phyloP scores from a whole-genome alignment of 257 asterid species.

The Misopates orontium region DNA sequence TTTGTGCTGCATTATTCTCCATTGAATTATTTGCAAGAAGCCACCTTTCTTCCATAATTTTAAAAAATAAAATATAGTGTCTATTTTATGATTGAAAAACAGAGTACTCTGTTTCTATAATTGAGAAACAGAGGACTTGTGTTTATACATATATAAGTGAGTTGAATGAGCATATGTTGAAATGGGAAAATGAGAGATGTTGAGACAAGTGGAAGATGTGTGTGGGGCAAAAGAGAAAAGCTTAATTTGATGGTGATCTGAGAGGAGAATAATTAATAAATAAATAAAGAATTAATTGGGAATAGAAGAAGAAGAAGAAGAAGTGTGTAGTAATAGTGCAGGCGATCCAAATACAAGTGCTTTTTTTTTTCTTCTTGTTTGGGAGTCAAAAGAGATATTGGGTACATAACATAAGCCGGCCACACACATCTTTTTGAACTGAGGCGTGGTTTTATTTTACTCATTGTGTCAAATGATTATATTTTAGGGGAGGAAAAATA shows the following conservation, averaged over 20 bases:
- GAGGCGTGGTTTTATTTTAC: constrained; percentile 45
- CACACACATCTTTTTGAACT: constrained; percentile 23
- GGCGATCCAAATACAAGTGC: constrained; percentile 32
- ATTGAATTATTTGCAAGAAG: constrained; percentile 1
- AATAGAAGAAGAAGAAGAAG: too few species aligned
- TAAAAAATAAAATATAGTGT: too few species aligned
- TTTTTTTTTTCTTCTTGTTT: constrained; percentile 38
- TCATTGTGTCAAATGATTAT: constrained; percentile 39
- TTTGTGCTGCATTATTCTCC: neutral
- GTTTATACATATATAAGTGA: neutral
- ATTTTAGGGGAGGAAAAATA: neutral
- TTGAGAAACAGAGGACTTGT: too few species aligned
- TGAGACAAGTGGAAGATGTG: constrained; percentile 43
- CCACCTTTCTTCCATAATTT: constrained; percentile 34
- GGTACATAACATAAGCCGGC: constrained; percentile 45
- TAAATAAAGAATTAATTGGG: too few species aligned
- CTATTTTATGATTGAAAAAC: too few species aligned
- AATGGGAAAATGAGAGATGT: constrained; percentile 11
- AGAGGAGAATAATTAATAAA: too few species aligned
- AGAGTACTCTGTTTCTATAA: too few species aligned
- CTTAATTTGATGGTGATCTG: too few species aligned
- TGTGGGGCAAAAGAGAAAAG: constrained; percentile 3
- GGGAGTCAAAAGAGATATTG: constrained; percentile 32
- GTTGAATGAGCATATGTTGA: neutral
- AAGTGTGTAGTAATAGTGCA: constrained; percentile 28